phyloP scores from a whole-genome alignment of 2,329 filamentous ascomycete species.

The Ophiocordyceps camponoti-saundersi region DNA sequence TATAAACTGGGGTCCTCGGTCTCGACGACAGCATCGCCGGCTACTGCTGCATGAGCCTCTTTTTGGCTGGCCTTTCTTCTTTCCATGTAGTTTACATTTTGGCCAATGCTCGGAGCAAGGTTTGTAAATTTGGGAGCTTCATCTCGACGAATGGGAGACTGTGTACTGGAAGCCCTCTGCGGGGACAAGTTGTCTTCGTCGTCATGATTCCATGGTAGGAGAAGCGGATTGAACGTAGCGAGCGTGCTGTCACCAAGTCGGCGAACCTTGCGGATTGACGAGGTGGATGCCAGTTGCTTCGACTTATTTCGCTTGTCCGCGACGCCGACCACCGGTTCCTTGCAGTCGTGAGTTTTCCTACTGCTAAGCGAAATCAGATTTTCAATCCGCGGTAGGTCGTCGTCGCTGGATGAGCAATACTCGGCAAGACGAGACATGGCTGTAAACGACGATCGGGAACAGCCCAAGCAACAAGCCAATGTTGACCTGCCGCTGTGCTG shows the following conservation, averaged over 20 bases:
- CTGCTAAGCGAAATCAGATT: neutral
- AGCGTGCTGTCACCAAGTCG: conserved; percentile 9
- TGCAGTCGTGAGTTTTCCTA: conserved; percentile 9
- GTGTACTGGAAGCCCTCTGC: neutral
- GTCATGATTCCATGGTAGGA: conserved; percentile 14
- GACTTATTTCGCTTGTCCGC: conserved; percentile 5
- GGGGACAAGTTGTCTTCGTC: conserved; percentile 4
- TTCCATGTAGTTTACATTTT: neutral
- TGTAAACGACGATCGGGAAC: neutral
- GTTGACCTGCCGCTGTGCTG: neutral
- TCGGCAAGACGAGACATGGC: conserved; percentile 14
- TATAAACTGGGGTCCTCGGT: conserved; percentile 9
- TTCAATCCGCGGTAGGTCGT: conserved; percentile 23
- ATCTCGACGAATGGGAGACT: neutral
- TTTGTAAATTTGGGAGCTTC: neutral
- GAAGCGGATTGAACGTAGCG: conserved; percentile 11
- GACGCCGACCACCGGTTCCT: conserved; percentile 3
- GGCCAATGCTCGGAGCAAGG: neutral
- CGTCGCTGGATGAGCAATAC: conserved; percentile 16
- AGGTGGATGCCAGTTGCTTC: conserved; percentile 8
- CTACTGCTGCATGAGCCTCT: neutral
- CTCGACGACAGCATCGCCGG: neutral
- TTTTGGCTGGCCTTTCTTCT: neutral
- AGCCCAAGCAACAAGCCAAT: neutral
- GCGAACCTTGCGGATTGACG: conserved; percentile 13